A percentile compares a stretch with the other conserved stretches of the same genome.
Evolutionary conservation across 2,329 filamentous ascomycete species (phyloP).

Genomic region (Cordyceps cateniannulata): DNA sequence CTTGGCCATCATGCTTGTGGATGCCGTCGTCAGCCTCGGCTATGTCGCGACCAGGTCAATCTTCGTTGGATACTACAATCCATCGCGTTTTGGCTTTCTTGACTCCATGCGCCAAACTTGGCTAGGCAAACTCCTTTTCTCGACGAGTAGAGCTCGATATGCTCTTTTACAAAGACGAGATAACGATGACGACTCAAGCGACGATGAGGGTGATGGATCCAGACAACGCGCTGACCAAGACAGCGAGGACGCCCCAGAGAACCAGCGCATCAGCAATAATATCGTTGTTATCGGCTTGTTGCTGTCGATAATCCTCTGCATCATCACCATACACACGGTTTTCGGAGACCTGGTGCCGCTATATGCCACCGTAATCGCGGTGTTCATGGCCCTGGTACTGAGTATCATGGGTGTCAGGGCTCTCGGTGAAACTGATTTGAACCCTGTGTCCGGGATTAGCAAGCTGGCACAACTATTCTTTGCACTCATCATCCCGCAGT

Average conservation of each 20-base stretch:
- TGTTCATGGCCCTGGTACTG: slow-evolving; percentile 72
- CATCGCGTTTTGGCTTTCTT: background rate
- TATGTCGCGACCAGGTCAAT: slow-evolving; percentile 66
- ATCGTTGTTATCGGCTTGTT: slow-evolving; percentile 70
- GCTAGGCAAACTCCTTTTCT: background rate
- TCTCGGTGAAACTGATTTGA: slow-evolving; percentile 80
- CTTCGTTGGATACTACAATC: slow-evolving; percentile 16
- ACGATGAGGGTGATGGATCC: slow-evolving; percentile 14
- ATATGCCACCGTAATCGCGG: slow-evolving; percentile 68
- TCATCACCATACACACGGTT: slow-evolving; percentile 71
- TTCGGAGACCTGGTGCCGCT: slow-evolving; percentile 80
- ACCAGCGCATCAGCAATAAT: slow-evolving; percentile 70
- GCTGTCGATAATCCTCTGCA: slow-evolving; percentile 71
- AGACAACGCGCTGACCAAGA: slow-evolving; percentile 20
- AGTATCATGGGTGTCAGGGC: slow-evolving; percentile 70
- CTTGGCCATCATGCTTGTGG: slow-evolving; percentile 91
- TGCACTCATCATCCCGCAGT: slow-evolving; percentile 76
- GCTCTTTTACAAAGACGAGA: slow-evolving; percentile 15
- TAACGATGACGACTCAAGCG: slow-evolving; percentile 17
- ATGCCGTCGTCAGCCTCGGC: slow-evolving; percentile 80
- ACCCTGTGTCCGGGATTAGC: slow-evolving; percentile 92
- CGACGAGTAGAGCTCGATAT: slow-evolving; percentile 11
- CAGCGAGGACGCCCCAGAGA: slow-evolving; percentile 71
- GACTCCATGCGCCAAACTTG: background rate
- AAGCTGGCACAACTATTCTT: slow-evolving; percentile 96